phyloP scores from a whole-genome alignment of 768 basidiomycete species.

The Collybia sordida region DNA sequence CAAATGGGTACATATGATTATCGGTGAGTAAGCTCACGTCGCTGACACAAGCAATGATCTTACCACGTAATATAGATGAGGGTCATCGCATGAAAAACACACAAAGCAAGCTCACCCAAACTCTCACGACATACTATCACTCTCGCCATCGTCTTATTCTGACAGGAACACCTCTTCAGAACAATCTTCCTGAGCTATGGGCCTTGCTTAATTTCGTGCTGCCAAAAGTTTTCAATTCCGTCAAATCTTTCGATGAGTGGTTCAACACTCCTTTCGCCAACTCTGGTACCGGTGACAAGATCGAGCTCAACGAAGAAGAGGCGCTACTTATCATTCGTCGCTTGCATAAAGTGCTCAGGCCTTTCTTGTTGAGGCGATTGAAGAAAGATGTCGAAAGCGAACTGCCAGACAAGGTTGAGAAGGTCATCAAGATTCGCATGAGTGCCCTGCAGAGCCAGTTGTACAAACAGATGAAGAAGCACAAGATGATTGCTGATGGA shows the following conservation, averaged over 20 bases:
- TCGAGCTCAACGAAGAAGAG: slow-evolving; percentile 99
- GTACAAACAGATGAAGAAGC: slow-evolving; percentile 98
- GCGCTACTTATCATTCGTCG: slow-evolving; percentile 95
- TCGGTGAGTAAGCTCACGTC: slow-evolving; percentile 53
- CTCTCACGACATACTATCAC: slow-evolving; percentile 89
- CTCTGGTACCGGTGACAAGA: slow-evolving; percentile 97
- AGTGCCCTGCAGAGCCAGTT: slow-evolving; percentile 87
- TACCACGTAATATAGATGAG: slow-evolving; percentile 56
- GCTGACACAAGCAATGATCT: not conserved
- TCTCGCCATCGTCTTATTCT: slow-evolving; percentile 92
- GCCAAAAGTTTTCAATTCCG: slow-evolving; percentile 97
- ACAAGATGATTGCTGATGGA: slow-evolving; percentile 93
- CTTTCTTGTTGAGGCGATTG: slow-evolving; percentile 87
- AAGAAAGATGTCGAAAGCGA: slow-evolving; percentile 98
- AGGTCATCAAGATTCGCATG: slow-evolving; percentile 96
- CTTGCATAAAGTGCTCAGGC: slow-evolving; percentile 91
- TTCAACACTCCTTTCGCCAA: slow-evolving; percentile 99
- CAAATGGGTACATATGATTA: slow-evolving; percentile 98
- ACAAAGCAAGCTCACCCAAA: slow-evolving; percentile 82
- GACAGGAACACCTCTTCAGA: slow-evolving; percentile 94
- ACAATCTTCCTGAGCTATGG: slow-evolving; percentile 96
- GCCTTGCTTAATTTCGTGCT: slow-evolving; percentile 92
- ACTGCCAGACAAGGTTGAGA: slow-evolving; percentile 96
- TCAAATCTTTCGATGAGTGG: slow-evolving; percentile 99
- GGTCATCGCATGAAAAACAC: slow-evolving; percentile 99